Percentiles rank a stretch among this genome's conserved stretches.
These are phyloP conservation scores for Plantago lanceolata DNA, from an alignment of 305 asterid species.

Conservation along the genomic window DNA sequence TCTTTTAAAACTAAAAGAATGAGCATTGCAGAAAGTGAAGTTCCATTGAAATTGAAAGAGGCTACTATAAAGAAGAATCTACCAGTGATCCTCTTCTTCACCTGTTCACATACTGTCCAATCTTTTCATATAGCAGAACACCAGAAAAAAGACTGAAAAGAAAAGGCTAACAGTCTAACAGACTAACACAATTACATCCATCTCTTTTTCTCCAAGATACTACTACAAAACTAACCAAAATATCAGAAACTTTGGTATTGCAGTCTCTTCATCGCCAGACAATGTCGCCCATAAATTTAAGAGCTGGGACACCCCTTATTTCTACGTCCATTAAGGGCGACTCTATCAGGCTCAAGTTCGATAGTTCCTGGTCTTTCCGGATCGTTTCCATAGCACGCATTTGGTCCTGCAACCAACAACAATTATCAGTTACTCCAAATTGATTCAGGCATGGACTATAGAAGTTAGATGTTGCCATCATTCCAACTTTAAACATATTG, in stretches of 20 bases:
- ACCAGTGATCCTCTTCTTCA: neutral
- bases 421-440: neutral
- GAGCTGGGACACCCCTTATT: slow-evolving; percentile 85
- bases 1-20: too few species aligned
- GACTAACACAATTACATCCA: too few species aligned
- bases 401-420: slow-evolving; percentile 56
- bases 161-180: too few species aligned
- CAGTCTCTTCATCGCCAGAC: slow-evolving; percentile 56
- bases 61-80: too few species aligned
- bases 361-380: slow-evolving; percentile 53
- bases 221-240: neutral
- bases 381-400: slow-evolving; percentile 58
- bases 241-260: neutral
- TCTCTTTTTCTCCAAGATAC: too few species aligned
- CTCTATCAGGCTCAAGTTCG: slow-evolving; percentile 42
- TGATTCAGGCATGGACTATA: neutral
- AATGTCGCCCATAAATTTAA: slow-evolving; percentile 70
- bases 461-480: neutral
- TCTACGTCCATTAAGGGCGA: slow-evolving; percentile 74
- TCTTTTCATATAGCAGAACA: too few species aligned
- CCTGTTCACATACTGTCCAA: neutral
- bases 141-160: neutral
- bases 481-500: neutral
- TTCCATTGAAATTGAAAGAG: too few species aligned
- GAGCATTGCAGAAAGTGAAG: too few species aligned